These are phyloP conservation scores for Cladosporium sp. DNA, from an alignment of 2,329 filamentous ascomycete species.

Conservation along the genomic window DNA sequence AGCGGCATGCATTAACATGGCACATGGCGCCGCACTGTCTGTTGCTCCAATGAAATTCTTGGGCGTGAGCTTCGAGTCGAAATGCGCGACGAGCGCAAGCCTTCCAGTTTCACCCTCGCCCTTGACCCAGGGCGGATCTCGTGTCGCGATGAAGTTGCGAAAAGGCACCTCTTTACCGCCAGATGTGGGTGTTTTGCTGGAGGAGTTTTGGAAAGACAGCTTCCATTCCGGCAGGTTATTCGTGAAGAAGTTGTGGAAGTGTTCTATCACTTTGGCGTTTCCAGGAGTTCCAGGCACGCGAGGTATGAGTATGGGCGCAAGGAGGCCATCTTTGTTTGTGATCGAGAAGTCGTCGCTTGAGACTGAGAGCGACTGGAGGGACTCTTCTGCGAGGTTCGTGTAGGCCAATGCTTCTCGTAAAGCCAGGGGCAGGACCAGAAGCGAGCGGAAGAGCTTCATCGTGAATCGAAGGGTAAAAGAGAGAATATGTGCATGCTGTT, in stretches of 20 bases:
- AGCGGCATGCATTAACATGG: slow-evolving; percentile 84
- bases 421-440: slow-evolving; percentile 29
- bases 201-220: slow-evolving; percentile 85
- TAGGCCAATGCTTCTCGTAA: slow-evolving; percentile 43
- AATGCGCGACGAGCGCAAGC: slow-evolving; percentile 87
- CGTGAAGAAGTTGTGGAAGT: slow-evolving; percentile 80
- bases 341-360: slow-evolving; percentile 69
- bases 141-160: slow-evolving; percentile 76
- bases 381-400: slow-evolving; percentile 66
- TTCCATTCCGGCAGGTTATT: slow-evolving; percentile 72
- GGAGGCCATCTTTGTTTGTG: slow-evolving; percentile 60
- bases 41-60: slow-evolving; percentile 88
- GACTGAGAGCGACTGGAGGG: slow-evolving; percentile 67
- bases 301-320: slow-evolving; percentile 81
- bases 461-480: neutral
- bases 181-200: slow-evolving; percentile 72
- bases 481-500: neutral
- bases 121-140: slow-evolving; percentile 79
- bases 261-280: slow-evolving; percentile 66
- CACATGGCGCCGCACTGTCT: slow-evolving; percentile 91
- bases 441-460: slow-evolving; percentile 20
- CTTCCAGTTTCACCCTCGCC: slow-evolving; percentile 67
- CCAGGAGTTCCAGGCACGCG: slow-evolving; percentile 85
- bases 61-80: slow-evolving; percentile 78
- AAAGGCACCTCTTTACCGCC: slow-evolving; percentile 72